phyloP scores from a whole-genome alignment of 768 basidiomycete genomes.

The Hygrocybe coccinea region DNA sequence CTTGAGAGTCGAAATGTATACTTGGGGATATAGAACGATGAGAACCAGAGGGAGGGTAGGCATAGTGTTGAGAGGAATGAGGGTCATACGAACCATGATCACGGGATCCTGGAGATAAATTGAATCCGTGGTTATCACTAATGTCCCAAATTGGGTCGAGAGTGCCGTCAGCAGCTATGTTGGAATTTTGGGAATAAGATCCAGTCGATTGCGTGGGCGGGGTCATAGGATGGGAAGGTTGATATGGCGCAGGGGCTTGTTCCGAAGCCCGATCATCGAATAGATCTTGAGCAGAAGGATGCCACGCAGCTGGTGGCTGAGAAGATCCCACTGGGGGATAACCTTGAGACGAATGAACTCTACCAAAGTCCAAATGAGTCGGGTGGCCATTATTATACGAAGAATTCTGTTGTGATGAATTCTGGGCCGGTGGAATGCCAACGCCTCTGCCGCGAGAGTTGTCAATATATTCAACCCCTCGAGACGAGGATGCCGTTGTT shows the following conservation, averaged over 20 bases:
- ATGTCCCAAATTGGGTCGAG: neutral
- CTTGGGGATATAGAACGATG: neutral
- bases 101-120: neutral
- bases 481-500: neutral
- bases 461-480: neutral
- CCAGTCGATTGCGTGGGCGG: too few relatives aligned
- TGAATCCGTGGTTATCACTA: neutral
- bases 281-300: too few relatives aligned
- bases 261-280: too few relatives aligned
- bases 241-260: neutral
- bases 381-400: neutral
- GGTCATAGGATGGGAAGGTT: neutral
- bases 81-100: neutral
- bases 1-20: neutral
- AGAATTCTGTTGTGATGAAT: neutral
- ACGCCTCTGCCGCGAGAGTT: too few relatives aligned
- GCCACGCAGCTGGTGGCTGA: too few relatives aligned
- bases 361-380: neutral
- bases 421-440: too few relatives aligned
- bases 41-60: neutral
- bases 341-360: neutral
- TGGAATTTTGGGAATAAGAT: too few relatives aligned
- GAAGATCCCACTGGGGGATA: too few relatives aligned
- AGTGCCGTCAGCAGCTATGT: neutral
- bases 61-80: neutral